phyloP scores from a whole-genome alignment of 768 basidiomycete species.

The Cystobasidium tubakii region DNA sequence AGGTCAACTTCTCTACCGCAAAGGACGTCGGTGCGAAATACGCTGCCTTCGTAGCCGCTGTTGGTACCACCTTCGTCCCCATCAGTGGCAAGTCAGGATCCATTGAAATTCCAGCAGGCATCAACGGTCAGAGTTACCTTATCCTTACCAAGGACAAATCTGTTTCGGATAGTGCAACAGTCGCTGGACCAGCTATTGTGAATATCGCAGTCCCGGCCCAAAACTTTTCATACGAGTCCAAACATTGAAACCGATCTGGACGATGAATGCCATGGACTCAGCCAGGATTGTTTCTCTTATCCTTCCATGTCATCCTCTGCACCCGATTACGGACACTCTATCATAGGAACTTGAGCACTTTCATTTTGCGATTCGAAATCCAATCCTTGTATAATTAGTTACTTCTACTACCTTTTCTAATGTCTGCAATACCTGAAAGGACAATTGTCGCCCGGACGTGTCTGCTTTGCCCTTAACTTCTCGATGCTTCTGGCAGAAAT shows the following conservation, averaged over 20 bases:
- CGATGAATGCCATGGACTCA: conserved; percentile 3
- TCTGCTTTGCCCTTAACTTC: no score
- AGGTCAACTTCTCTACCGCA: conserved; percentile 45
- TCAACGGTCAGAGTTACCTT: conserved; percentile 43
- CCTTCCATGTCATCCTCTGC: background rate
- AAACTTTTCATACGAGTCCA: conserved; percentile 2
- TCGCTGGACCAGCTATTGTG: conserved; percentile 35
- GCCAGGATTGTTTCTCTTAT: background rate
- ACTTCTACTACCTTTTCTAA: no score
- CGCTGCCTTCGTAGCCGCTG: conserved; percentile 57
- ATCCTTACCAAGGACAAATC: conserved; percentile 43
- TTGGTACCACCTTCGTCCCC: conserved; percentile 46
- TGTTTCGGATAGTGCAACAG: conserved; percentile 12
- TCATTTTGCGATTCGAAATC: no score
- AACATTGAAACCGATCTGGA: no score
- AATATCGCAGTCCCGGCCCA: conserved; percentile 20
- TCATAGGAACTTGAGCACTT: no score
- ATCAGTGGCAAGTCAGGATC: conserved; percentile 51
- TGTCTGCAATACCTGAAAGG: no score
- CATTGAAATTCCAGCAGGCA: conserved; percentile 43
- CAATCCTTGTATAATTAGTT: no score
- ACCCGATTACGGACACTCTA: background rate
- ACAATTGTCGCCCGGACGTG: no score
- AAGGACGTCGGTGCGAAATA: conserved; percentile 48
- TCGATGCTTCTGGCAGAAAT: no score